phyloP scores from a whole-genome alignment of 169 alveolate genomes.

The Cryptosporidium felis region DNA sequence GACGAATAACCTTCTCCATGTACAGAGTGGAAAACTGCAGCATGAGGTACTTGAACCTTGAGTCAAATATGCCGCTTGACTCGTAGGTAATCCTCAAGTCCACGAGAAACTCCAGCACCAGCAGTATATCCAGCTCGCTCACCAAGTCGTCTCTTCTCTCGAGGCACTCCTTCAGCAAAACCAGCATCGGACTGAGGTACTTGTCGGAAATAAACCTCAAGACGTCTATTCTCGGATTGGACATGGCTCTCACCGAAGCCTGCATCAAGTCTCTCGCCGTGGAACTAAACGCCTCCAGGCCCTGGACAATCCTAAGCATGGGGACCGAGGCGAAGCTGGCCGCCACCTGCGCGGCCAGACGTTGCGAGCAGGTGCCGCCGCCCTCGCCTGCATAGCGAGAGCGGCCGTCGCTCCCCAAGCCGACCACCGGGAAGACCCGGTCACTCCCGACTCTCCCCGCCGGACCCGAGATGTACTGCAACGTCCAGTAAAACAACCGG shows the following conservation, averaged over 20 bases:
- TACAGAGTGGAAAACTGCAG: conserved; percentile 1
- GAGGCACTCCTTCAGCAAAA: conserved; percentile 7
- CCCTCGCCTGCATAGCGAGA: too few species aligned
- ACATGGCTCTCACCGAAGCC: conserved; percentile 16
- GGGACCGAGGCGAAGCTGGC: conserved; percentile 35
- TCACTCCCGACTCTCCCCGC: neutral
- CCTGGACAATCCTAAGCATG: conserved; percentile 19
- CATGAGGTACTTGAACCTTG: conserved; percentile 33
- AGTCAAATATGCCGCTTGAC: conserved; percentile 54
- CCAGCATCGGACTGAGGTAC: conserved; percentile 27
- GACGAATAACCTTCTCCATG: conserved; percentile 11
- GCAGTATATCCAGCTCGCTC: conserved; percentile 16
- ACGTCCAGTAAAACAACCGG: conserved; percentile 24
- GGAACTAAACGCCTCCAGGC: conserved; percentile 32
- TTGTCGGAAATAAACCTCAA: conserved; percentile 35
- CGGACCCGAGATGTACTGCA: neutral
- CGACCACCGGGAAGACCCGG: too few species aligned
- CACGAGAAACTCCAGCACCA: conserved; percentile 25
- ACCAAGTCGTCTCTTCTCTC: neutral
- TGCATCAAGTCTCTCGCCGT: conserved; percentile 44
- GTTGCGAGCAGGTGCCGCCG: too few species aligned
- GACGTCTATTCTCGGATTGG: conserved; percentile 43
- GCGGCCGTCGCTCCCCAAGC: too few species aligned
- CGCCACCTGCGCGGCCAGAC: too few species aligned
- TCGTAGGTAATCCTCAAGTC: conserved; percentile 24